Conservation (phyloP, 352 stramenopile genomes). For the Vaucheria bursata region DNA sequence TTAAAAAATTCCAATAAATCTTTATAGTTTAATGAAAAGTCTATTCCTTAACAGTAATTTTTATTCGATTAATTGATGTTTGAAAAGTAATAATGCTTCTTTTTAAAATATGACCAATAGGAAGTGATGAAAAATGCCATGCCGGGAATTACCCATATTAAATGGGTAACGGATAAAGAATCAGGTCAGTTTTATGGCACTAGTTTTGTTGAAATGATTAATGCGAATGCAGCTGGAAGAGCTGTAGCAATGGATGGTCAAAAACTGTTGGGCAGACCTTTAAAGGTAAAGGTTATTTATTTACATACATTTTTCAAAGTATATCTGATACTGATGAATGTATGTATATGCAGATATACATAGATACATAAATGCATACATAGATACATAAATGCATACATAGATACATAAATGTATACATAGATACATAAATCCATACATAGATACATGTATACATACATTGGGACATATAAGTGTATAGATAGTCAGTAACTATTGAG, state of each 20-base stretch:
- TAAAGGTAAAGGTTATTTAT: slow-evolving; percentile 36
- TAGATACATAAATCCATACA: neutral
- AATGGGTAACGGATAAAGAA: slow-evolving; percentile 72
- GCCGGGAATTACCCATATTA: slow-evolving; percentile 61
- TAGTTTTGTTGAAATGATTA: slow-evolving; percentile 64
- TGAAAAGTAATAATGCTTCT: too few species aligned
- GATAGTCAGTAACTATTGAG: too few species aligned
- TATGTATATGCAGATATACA: neutral
- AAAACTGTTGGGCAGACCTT: slow-evolving; percentile 56
- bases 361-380: neutral
- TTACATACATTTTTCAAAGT: neutral
- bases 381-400: neutral
- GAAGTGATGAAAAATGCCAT: slow-evolving; percentile 53
- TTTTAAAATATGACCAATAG: slow-evolving; percentile 15
- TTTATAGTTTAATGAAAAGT: too few species aligned
- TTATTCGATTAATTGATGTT: too few species aligned
- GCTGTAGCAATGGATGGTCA: slow-evolving; percentile 57
- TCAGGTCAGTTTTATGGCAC: slow-evolving; percentile 69
- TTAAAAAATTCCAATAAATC: too few species aligned
- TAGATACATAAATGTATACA: slow-evolving; percentile 3
- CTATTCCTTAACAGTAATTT: too few species aligned
- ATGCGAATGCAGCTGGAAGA: slow-evolving; percentile 55
- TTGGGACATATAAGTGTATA: too few species aligned
- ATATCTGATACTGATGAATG: neutral
- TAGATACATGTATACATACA: too few species aligned